These are phyloP conservation scores for Colletotrichum simmondsii DNA, from an alignment of 2,329 filamentous ascomycete species.

Conservation along the genomic window DNA sequence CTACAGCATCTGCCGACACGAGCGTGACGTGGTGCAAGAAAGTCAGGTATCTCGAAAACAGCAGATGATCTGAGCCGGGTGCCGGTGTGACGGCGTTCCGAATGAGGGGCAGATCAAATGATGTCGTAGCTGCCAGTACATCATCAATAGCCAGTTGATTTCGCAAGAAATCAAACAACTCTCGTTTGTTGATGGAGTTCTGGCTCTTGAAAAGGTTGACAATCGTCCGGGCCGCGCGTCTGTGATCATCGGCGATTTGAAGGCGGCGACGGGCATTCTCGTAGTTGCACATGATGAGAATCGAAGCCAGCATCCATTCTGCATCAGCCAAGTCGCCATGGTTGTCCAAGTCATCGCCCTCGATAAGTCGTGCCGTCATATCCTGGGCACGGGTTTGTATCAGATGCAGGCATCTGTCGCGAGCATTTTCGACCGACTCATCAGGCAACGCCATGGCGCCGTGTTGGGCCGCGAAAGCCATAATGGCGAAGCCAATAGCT, in stretches of 20 bases:
- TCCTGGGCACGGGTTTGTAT: slow-evolving; percentile 14
- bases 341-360: slow-evolving; percentile 37
- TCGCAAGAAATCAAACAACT: neutral
- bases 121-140: neutral
- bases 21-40: neutral
- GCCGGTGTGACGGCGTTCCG: neutral
- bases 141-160: neutral
- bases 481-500: neutral
- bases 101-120: neutral
- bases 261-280: slow-evolving; percentile 42
- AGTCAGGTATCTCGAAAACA: neutral
- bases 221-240: slow-evolving; percentile 42
- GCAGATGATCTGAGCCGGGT: neutral
- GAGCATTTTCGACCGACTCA: neutral
- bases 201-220: slow-evolving; percentile 40
- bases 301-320: slow-evolving; percentile 44
- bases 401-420: neutral
- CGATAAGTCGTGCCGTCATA: slow-evolving; percentile 39
- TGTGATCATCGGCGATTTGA: slow-evolving; percentile 41
- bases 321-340: slow-evolving; percentile 40
- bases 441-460: neutral
- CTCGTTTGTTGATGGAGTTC: neutral
- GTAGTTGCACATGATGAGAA: slow-evolving; percentile 42
- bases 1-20: neutral
- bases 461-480: neutral